Conservation (phyloP, 2,329 filamentous ascomycete species). For the Drechslerella dactyloides region DNA sequence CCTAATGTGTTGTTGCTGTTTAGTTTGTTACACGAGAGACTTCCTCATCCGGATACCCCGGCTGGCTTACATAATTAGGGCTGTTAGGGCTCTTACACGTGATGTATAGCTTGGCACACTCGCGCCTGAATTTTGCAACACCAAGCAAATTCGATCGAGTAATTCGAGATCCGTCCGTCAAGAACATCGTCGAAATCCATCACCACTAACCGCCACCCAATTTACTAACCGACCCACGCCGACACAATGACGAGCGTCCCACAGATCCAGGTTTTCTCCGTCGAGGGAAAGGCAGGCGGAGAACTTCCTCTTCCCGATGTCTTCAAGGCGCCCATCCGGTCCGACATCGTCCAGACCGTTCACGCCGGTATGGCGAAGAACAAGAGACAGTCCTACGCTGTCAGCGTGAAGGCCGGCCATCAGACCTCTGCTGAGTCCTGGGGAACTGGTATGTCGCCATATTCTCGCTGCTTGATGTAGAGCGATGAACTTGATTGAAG, state of each 20-base stretch:
- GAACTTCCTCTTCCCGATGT: constrained; percentile 93
- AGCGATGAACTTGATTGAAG: constrained; percentile 20
- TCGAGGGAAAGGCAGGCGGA: constrained; percentile 89
- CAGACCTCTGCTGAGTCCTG: constrained; percentile 99
- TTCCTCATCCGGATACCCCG: constrained; percentile 12
- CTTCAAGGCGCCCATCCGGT: constrained; percentile 96
- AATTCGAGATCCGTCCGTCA: constrained; percentile 33
- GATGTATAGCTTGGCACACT: constrained; percentile 30
- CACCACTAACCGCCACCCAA: constrained; percentile 17
- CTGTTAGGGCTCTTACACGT: constrained; percentile 40
- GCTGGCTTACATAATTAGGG: constrained; percentile 40
- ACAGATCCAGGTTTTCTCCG: constrained; percentile 95
- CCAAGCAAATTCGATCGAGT: constrained; percentile 48
- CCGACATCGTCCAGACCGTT: constrained; percentile 95
- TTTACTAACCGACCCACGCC: constrained; percentile 26
- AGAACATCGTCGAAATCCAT: constrained; percentile 46
- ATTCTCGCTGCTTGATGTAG: constrained; percentile 53
- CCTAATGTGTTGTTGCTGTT: constrained; percentile 1
- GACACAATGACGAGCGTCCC: constrained; percentile 62
- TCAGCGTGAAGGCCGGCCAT: constrained; percentile 99
- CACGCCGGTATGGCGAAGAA: constrained; percentile 99
- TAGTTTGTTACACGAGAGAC: constrained; percentile 32
- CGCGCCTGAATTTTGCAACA: constrained; percentile 46
- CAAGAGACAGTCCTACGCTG: constrained; percentile 98
- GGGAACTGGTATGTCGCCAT: constrained; percentile 84